These are phyloP conservation scores for Taxillus chinensis DNA, from an alignment of 164 flowering plant species.

Conservation along the genomic window DNA sequence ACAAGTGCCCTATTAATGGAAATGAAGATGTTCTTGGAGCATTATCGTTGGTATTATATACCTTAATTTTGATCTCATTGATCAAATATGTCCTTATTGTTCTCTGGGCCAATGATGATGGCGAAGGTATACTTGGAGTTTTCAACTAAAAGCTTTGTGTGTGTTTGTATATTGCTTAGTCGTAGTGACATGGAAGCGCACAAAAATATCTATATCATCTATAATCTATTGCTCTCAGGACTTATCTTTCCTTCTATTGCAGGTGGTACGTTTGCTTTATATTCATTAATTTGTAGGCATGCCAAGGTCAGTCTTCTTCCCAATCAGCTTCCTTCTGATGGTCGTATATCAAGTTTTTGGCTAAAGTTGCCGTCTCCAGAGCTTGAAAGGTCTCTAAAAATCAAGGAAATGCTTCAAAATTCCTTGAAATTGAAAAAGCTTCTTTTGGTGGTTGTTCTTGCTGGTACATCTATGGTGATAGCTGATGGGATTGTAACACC, in stretches of 20 bases:
- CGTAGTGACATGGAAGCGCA: too few species aligned
- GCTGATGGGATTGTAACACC: conserved; percentile 97
- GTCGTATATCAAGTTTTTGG: conserved; percentile 96
- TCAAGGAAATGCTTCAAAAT: conserved; percentile 81
- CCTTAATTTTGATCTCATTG: conserved; percentile 81
- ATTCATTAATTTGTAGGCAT: conserved; percentile 92
- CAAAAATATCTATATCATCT: too few species aligned
- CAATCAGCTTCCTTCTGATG: conserved; percentile 93
- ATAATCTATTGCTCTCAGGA: background rate
- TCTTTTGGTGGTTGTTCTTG: conserved; percentile 80
- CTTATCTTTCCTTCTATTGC: conserved; percentile 18
- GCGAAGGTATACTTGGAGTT: conserved; percentile 64
- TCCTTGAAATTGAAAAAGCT: conserved; percentile 73
- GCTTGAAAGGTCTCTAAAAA: conserved; percentile 90
- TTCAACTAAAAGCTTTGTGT: background rate
- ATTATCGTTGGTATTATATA: conserved; percentile 78
- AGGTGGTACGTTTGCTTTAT: conserved; percentile 99
- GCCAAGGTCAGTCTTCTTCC: conserved; percentile 97
- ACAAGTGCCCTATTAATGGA: conserved; percentile 69
- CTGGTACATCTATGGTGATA: conserved; percentile 94
- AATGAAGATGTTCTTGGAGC: conserved; percentile 92
- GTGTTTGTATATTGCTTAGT: too few species aligned
- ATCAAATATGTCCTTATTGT: conserved; percentile 86
- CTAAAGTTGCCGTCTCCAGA: conserved; percentile 96
- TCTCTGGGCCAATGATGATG: conserved; percentile 96